Evolutionary conservation across 306 rosid genomes (phyloP), one percentile per base, ranked within the genome.

Genomic region (Inga laurina): DNA sequence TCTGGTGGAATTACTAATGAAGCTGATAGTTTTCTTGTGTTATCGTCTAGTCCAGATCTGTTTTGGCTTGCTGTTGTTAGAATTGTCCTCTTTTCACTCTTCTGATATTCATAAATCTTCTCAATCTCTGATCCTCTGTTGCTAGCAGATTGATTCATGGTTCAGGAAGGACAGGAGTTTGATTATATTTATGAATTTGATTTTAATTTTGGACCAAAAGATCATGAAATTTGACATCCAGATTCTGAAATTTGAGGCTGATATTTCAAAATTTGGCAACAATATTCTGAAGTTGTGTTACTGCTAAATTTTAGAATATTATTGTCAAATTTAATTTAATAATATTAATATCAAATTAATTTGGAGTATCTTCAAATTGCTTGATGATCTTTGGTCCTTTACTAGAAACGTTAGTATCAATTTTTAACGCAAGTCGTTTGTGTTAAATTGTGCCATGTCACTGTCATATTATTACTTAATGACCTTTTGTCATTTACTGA

Each of bases 141-240:
- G 37, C 15, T 27, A 62, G 68, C 8, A 27, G 16, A 3, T 41
- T 62, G 35, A 62, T 12, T 27, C 45, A 32, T 64, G 66, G 21
- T 44, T 37, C 74, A 79, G 56, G 70, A 74, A 45, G 19, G 79
- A 61, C 19, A 10, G 7, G 49, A 75, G 78, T 75, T 30, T 71
- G 70, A 65, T 76, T 54, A 44, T 22, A 70, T 62, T 41, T 19
- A 19, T 51, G 57, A 51, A 51, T 49, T 4, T 51, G n/a, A 51
- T 51, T 51, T 51, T 51, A 51, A 5, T 51, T 51, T 18, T 5
- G 22, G 59, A 18, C 8, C 8, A 59, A 10, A 59, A 22, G 64
- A 8, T 7, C n/a, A n/a, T 57, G 64, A 59, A n/a, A 18, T 18
- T 21, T 57, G 30, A 21, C 64, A 57, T 57, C 27, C 0, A 57